Percentiles rank a stretch among this genome's conserved stretches.
These are phyloP conservation scores for Actinomucor elegans DNA, from an alignment of 371 early-diverging fungal species.

Conservation along the genomic window DNA sequence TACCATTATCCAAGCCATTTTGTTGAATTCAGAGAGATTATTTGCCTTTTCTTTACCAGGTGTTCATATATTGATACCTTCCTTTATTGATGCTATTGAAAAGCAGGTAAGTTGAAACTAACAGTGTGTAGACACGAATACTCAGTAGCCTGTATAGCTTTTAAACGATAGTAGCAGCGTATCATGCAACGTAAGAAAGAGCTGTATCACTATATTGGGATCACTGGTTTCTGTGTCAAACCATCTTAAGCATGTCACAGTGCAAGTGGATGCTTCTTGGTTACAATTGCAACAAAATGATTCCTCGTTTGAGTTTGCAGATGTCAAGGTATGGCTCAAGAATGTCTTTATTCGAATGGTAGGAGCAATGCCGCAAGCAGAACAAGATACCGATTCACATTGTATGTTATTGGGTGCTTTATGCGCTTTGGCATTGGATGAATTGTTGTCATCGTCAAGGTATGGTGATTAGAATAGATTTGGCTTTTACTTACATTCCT, in stretches of 20 bases:
- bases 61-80: constrained; percentile 62
- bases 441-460: constrained; percentile 38
- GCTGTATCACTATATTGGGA: constrained; percentile 45
- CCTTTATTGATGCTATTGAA: constrained; percentile 61
- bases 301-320: constrained; percentile 25
- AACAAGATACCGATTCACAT: constrained; percentile 47
- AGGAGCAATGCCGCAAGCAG: constrained; percentile 27
- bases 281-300: constrained; percentile 10
- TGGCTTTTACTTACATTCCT: too few relatives aligned
- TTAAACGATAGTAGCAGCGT: constrained; percentile 29
- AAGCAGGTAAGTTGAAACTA: constrained; percentile 41
- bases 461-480: too few relatives aligned
- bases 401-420: constrained; percentile 59
- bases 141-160: constrained; percentile 27
- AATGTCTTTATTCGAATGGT: constrained; percentile 47
- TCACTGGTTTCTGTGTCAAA: constrained; percentile 44
- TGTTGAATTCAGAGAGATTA: constrained; percentile 62
- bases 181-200: constrained; percentile 26
- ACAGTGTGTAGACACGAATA: not conserved
- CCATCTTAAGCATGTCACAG: constrained; percentile 28
- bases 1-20: constrained; percentile 60
- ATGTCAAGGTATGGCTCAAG: constrained; percentile 50
- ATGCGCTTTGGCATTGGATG: constrained; percentile 55
- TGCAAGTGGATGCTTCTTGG: constrained; percentile 27
- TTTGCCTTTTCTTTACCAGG: constrained; percentile 71